Base-by-base conservation (phyloP, 1,284 basidiomycete genomes). In the Rhodotorula sp. region DNA sequence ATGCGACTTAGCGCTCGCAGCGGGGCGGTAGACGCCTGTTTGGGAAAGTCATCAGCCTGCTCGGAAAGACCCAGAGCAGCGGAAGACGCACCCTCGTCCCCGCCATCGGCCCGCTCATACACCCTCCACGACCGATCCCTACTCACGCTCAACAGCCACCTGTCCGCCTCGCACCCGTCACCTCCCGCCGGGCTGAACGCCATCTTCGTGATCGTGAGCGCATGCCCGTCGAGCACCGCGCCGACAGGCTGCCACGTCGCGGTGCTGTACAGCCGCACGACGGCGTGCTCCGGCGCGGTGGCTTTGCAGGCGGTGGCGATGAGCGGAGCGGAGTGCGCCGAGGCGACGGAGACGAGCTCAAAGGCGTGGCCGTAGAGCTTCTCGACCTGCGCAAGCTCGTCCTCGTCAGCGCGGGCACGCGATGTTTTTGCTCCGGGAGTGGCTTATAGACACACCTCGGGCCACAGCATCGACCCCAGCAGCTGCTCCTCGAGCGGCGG, bases 341-440 rank as follows among this genome's bases (percentile, higher is more conserved):
- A 85, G 0, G 89, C 88, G 6, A 96, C 83, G 0, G 90, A 87
- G 65, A 93, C 90, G 8, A 93, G 90, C 86, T 99, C 97, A 80
- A 97, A 98, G 46, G 94, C 94, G 82, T 99, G 97, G 1, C 96
- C 97, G 81, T 97, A 99, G 4, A 99, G 85, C 81, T 99, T 99
- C 80, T 99, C 96, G 1, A 90, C 78, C 74, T 72, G 54, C 25
- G 29, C 1, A 37, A 25, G 44, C 5, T 29, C 6, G 37, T 27
- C 32, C 10, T 8, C n/a, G 36, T 69, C 7, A 65, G 59, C 21
- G 27, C n/a, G n/a, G n/a, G n/a, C n/a, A n/a, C n/a, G n/a, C n/a
- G n/a, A n/a, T n/a, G n/a, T n/a, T n/a, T n/a, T n/a, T n/a, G n/a
- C n/a, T n/a, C n/a, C n/a, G n/a, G n/a, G n/a, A n/a, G n/a, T n/a